Conservation (phyloP, 176 grass and related monocot species). For the Echinochloa phyllopogon region DNA sequence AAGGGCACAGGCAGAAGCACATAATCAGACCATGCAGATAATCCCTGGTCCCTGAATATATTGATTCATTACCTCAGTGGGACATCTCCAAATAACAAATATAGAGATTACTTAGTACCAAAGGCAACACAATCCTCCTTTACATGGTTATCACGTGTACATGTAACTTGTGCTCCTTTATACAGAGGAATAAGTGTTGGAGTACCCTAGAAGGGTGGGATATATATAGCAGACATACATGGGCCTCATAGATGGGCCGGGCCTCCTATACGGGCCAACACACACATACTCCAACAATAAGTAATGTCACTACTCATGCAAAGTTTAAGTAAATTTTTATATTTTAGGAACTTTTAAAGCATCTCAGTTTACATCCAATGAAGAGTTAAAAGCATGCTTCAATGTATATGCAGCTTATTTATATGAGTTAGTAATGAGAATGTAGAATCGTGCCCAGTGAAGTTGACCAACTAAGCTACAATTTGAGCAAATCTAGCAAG, state of each 20-base stretch:
- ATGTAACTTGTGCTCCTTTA: slow-evolving; percentile 27
- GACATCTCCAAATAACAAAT: slow-evolving; percentile 8
- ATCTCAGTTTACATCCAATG: slow-evolving; percentile 1
- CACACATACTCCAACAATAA: no score
- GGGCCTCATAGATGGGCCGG: no score
- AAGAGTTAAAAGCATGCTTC: not conserved
- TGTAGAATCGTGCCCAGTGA: not conserved
- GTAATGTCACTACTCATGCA: not conserved
- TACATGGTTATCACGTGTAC: not conserved
- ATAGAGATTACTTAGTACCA: slow-evolving; percentile 13
- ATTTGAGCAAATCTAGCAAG: slow-evolving; percentile 12
- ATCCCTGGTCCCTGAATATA: slow-evolving; percentile 4
- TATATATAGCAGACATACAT: no score
- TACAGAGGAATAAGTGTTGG: not conserved
- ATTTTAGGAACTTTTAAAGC: not conserved
- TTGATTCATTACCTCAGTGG: not conserved
- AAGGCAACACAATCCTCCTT: slow-evolving; percentile 14
- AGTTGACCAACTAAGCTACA: not conserved
- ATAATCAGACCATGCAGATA: slow-evolving; percentile 22
- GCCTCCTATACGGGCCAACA: no score
- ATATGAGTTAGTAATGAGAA: not conserved
- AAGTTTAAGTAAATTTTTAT: not conserved
- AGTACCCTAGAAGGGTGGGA: no score
- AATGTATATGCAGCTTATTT: not conserved
- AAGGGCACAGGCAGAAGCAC: slow-evolving; percentile 4